Conservation (phyloP, 2,329 filamentous ascomycete species). For the Aspergillus jensenii region DNA sequence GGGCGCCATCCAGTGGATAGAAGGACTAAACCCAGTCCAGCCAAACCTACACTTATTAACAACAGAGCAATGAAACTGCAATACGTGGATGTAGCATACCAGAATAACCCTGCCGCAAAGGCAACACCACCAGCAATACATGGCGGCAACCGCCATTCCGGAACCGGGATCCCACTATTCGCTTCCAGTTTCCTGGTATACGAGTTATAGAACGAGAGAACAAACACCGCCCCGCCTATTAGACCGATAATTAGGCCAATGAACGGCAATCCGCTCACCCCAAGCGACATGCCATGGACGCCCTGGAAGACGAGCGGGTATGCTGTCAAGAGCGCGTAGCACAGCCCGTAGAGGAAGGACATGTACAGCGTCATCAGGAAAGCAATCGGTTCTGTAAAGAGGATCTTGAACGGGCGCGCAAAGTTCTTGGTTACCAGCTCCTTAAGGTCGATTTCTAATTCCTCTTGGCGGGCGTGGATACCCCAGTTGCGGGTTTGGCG, state of each 20-base stretch:
- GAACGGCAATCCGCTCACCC: conserved; percentile 19
- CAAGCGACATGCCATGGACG: conserved; percentile 17
- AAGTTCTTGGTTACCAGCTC: conserved; percentile 22
- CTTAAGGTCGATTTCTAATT: conserved; percentile 19
- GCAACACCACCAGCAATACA: conserved; percentile 21
- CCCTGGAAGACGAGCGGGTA: conserved; percentile 23
- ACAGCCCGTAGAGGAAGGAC: conserved; percentile 24
- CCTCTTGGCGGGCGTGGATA: conserved; percentile 22
- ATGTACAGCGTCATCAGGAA: conserved; percentile 27
- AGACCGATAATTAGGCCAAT: conserved; percentile 22
- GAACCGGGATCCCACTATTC: conserved; percentile 21
- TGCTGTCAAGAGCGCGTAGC: conserved; percentile 21
- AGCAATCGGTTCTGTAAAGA: conserved; percentile 26
- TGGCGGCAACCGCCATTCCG: conserved; percentile 26
- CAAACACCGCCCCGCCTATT: conserved; percentile 16
- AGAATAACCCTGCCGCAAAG: conserved; percentile 25
- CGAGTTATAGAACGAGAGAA: conserved; percentile 16
- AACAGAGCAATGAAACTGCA: background rate
- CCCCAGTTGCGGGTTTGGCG: conserved; percentile 24
- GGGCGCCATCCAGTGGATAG: conserved; percentile 26
- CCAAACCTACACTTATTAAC: conserved; percentile 20
- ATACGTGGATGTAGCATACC: conserved; percentile 3
- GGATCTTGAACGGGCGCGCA: conserved; percentile 21
- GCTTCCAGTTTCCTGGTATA: conserved; percentile 18
- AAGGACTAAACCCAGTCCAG: conserved; percentile 21